phyloP scores from a whole-genome alignment of 179 eudicot species.

The Corrigiola litoralis region DNA sequence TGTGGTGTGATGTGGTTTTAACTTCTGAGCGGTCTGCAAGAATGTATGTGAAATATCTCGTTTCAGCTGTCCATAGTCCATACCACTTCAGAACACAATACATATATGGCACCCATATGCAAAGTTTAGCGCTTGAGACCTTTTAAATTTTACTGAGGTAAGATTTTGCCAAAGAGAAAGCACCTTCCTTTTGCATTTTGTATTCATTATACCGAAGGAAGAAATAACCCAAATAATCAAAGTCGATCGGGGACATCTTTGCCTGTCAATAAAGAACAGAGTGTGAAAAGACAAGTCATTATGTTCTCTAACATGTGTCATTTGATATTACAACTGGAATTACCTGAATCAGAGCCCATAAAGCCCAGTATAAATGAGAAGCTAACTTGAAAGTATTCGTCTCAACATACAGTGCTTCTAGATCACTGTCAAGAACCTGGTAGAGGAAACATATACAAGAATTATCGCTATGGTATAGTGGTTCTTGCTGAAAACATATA shows the following conservation, averaged over 20 bases:
- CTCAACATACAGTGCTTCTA: slow-evolving; percentile 73
- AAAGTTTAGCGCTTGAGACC: neutral
- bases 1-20: neutral
- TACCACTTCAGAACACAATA: neutral
- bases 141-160: slow-evolving; percentile 30
- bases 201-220: slow-evolving; percentile 75
- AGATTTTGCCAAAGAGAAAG: slow-evolving; percentile 46
- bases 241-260: slow-evolving; percentile 84
- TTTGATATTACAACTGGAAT: neutral
- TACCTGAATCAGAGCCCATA: slow-evolving; percentile 97
- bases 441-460: neutral
- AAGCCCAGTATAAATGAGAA: slow-evolving; percentile 92
- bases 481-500: neutral
- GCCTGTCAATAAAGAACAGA: slow-evolving; percentile 45
- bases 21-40: neutral
- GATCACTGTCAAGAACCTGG: slow-evolving; percentile 62
- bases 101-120: neutral
- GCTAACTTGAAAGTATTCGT: slow-evolving; percentile 73
- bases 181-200: slow-evolving; percentile 61
- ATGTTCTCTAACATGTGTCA: neutral
- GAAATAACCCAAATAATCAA: slow-evolving; percentile 84
- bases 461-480: neutral
- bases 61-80: neutral
- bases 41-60: neutral
- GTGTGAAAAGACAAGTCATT: neutral